Evolutionary conservation across 1,284 basidiomycete genomes (phyloP).

Genomic region (Sparassis latifolia): DNA sequence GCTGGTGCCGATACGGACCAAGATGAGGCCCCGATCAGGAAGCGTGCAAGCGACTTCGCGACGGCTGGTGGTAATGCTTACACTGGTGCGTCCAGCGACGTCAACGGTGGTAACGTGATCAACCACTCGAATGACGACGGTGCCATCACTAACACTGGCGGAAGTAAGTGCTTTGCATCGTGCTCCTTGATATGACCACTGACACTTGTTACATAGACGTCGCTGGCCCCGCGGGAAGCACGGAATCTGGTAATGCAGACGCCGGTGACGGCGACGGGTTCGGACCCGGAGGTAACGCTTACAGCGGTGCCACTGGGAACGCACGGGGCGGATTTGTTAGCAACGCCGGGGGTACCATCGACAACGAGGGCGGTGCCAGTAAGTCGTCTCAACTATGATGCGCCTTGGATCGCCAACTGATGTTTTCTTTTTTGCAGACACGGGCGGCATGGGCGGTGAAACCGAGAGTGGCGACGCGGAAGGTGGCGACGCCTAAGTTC

Average conservation of each 20-base stretch:
- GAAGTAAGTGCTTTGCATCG: neutral
- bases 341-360: constrained; percentile 8
- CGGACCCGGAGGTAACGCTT: constrained; percentile 12
- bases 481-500: constrained; percentile 16
- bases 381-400: constrained; percentile 4
- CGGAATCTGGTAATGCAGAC: constrained; percentile 11
- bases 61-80: constrained; percentile 16
- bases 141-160: constrained; percentile 6
- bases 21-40: neutral
- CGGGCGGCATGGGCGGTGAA: constrained; percentile 17
- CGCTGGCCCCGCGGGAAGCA: constrained; percentile 8
- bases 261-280: constrained; percentile 9
- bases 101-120: constrained; percentile 6
- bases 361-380: constrained; percentile 12
- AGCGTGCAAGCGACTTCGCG: constrained; percentile 9
- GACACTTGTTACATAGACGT: constrained; percentile 6
- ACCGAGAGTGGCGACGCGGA: constrained; percentile 20
- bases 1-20: constrained; percentile 1
- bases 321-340: constrained; percentile 11
- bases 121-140: constrained; percentile 5
- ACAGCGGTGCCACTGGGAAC: constrained; percentile 8
- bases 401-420: neutral
- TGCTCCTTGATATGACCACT: neutral
- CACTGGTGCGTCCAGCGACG: constrained; percentile 17
- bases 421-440: constrained; percentile 9